These are phyloP conservation scores for Pascua sp. DNA, from an alignment of 1,284 basidiomycete genomes.

Conservation along the genomic window DNA sequence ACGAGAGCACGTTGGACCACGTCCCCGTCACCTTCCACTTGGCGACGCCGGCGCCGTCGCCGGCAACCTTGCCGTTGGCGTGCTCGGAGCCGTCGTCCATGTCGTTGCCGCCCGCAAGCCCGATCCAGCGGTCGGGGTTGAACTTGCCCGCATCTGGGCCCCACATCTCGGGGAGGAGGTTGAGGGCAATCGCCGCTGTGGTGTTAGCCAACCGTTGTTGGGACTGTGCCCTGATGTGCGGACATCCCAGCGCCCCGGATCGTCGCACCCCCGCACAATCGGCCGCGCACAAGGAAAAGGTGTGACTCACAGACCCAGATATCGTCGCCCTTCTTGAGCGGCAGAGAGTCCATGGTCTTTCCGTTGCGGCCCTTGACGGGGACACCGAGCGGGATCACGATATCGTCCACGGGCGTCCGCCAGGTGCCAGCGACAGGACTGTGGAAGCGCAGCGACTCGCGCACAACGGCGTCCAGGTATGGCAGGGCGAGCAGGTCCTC, in stretches of 20 bases:
- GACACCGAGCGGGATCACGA: conserved; percentile 59
- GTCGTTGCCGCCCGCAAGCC: too few species aligned
- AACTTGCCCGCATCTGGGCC: conserved; percentile 67
- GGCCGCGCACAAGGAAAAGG: too few species aligned
- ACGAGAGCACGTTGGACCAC: conserved; percentile 55
- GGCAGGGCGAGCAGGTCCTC: conserved; percentile 51
- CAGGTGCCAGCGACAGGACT: conserved; percentile 66
- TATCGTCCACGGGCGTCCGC: conserved; percentile 58
- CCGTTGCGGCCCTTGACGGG: conserved; percentile 49
- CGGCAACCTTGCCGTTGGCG: too few species aligned
- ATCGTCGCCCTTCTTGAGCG: conserved; percentile 35
- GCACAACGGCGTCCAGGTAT: conserved; percentile 63
- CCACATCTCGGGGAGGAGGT: conserved; percentile 61
- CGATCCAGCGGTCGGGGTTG: conserved; percentile 45
- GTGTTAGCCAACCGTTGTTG: too few species aligned
- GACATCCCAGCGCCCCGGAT: too few species aligned
- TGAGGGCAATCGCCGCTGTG: too few species aligned
- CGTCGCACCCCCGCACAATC: too few species aligned
- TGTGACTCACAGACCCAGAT: conserved; percentile 42
- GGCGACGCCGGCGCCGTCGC: too few species aligned
- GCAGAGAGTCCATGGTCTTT: conserved; percentile 38
- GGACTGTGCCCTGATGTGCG: too few species aligned
- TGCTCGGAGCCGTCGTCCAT: too few species aligned
- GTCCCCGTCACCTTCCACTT: conserved; percentile 58
- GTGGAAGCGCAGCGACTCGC: conserved; percentile 64